Conservation (phyloP, 768 basidiomycete genomes). For the Suillus occidentalis region DNA sequence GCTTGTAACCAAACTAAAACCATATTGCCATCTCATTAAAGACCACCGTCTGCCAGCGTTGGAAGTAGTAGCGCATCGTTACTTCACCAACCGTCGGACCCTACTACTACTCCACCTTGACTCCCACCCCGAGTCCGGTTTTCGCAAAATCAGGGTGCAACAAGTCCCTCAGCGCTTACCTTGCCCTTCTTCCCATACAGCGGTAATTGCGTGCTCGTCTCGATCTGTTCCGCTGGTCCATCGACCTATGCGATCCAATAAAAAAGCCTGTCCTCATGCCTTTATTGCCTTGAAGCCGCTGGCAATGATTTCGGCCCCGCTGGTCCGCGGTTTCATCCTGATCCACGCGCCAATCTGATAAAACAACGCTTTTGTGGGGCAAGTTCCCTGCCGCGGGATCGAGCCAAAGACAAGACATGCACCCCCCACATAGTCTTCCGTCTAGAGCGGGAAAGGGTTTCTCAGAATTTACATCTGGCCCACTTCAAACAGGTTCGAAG, state of each 20-base stretch:
- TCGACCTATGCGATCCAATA: not conserved
- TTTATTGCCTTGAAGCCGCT: conserved; percentile 1
- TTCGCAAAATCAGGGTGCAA: not conserved
- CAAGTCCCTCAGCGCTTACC: not conserved
- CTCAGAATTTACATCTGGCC: not conserved
- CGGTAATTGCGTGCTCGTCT: conserved; percentile 1
- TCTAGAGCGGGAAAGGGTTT: not conserved
- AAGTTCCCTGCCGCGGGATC: not conserved
- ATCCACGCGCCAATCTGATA: conserved; percentile 34
- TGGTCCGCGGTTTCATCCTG: conserved; percentile 48
- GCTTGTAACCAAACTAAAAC: not conserved
- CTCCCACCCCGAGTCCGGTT: conserved; percentile 3
- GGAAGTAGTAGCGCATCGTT: not conserved
- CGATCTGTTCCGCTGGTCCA: not conserved
- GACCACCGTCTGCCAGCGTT: not conserved
- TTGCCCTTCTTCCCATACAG: not conserved
- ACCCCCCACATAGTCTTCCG: not conserved
- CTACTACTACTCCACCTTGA: not conserved
- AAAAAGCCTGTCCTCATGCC: not conserved
- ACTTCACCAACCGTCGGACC: not conserved
- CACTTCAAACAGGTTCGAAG: not conserved
- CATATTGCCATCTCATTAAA: not conserved
- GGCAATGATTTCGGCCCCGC: conserved; percentile 52
- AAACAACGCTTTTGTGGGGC: not conserved
- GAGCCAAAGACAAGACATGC: not conserved